These are phyloP conservation scores for Nymphaea thermarum DNA, from an alignment of 164 flowering plant genomes.

Conservation along the genomic window DNA sequence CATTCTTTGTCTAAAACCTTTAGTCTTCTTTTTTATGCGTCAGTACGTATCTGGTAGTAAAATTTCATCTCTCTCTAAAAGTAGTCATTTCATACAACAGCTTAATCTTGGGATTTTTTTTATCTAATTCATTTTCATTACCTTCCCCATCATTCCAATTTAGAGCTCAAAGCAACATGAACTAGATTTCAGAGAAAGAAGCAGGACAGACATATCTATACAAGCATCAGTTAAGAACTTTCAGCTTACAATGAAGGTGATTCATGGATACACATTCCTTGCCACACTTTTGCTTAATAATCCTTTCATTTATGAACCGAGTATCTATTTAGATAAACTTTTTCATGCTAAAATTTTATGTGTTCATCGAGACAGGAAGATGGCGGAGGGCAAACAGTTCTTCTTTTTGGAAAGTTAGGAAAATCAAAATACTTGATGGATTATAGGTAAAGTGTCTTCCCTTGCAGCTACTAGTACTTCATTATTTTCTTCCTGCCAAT, in stretches of 20 bases:
- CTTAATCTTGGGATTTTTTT: not conserved
- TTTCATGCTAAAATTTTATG: not conserved
- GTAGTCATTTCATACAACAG: not conserved
- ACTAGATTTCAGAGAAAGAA: slow-evolving; percentile 3
- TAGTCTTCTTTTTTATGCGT: no score
- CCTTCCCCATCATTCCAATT: not conserved
- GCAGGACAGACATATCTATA: not conserved
- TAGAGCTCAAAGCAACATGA: slow-evolving; percentile 1
- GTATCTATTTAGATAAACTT: not conserved
- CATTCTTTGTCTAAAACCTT: not conserved
- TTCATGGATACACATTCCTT: not conserved
- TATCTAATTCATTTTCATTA: not conserved
- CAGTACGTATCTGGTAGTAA: not conserved
- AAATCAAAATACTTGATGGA: not conserved
- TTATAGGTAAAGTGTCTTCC: not conserved
- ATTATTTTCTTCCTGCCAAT: not conserved
- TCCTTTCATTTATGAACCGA: not conserved
- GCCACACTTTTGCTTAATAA: not conserved
- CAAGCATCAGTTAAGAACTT: slow-evolving; percentile 3
- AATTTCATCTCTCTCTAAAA: not conserved
- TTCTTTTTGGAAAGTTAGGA: not conserved
- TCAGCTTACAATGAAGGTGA: not conserved
- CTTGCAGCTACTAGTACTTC: not conserved
- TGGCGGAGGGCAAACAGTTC: not conserved
- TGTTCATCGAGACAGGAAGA: not conserved